phyloP scores from a whole-genome alignment of 2,329 filamentous ascomycete species.

The Ophiostoma tasmaniense region DNA sequence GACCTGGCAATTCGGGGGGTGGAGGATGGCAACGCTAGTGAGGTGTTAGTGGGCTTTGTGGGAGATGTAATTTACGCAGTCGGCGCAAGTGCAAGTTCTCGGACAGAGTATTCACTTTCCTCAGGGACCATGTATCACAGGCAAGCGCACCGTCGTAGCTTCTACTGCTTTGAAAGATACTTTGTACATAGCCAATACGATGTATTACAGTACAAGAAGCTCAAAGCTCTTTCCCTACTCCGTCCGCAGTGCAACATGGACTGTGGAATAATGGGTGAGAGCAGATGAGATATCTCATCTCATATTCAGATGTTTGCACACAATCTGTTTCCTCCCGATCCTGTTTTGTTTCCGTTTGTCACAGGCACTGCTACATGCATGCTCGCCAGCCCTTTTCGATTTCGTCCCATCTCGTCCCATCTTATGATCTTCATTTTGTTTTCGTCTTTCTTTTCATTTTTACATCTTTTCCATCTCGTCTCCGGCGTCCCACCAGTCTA shows the following conservation, averaged over 20 bases:
- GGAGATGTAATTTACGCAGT: conserved; percentile 15
- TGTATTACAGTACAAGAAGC: neutral
- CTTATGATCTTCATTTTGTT: neutral
- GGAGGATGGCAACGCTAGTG: conserved; percentile 2
- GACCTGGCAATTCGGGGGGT: conserved; percentile 17
- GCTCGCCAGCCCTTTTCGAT: neutral
- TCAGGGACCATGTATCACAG: neutral
- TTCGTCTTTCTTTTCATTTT: neutral
- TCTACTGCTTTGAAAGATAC: too few species aligned
- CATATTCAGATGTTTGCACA: neutral
- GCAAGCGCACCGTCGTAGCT: neutral
- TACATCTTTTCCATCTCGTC: neutral
- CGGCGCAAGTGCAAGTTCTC: neutral
- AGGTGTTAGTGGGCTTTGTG: conserved; percentile 10
- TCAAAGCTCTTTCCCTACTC: neutral
- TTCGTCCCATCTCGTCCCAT: neutral
- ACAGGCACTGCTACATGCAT: neutral
- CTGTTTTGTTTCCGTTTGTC: neutral
- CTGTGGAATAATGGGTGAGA: neutral
- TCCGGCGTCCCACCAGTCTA: neutral
- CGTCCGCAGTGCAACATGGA: conserved; percentile 4
- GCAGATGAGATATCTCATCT: neutral
- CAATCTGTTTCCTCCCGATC: neutral
- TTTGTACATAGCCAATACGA: neutral
- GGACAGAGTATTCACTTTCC: neutral